A percentile compares a stretch with the other conserved stretches of the same genome.
These are phyloP conservation scores for Acanthamoeba culbertsoni DNA, from an alignment of 208 protist species.

Conservation along the genomic window DNA sequence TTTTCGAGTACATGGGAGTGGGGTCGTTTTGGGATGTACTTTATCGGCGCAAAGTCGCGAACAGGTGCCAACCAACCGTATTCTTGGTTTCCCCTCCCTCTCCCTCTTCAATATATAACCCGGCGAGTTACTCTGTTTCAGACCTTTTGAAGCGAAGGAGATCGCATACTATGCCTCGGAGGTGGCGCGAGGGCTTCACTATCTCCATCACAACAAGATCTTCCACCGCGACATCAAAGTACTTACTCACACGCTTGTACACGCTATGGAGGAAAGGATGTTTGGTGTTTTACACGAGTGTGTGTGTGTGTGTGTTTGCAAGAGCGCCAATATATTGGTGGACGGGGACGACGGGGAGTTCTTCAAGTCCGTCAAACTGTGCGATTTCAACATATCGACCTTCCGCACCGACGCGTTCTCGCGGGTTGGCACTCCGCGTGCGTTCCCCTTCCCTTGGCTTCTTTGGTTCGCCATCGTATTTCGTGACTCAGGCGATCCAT, in stretches of 20 bases:
- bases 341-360: conserved; percentile 26
- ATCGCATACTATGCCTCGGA: conserved; percentile 14
- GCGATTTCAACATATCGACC: conserved; percentile 44
- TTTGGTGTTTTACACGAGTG: too few species aligned
- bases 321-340: conserved; percentile 20
- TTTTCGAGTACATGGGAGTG: conserved; percentile 41
- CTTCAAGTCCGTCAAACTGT: conserved; percentile 23
- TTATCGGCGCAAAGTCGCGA: background rate
- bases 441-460: background rate
- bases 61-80: background rate
- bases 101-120: background rate
- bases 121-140: too few species aligned
- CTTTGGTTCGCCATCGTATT: too few species aligned
- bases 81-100: background rate
- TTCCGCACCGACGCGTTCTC: background rate
- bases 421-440: background rate
- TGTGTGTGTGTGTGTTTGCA: background rate
- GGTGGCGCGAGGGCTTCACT: conserved; percentile 29
- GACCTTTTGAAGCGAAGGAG: background rate
- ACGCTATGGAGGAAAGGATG: too few species aligned
- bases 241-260: background rate
- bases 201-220: conserved; percentile 38
- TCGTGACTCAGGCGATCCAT: background rate
- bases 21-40: conserved; percentile 37
- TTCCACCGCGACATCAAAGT: conserved; percentile 49